Evolutionary conservation across 2,329 filamentous ascomycete genomes (phyloP), one percentile per base, ranked within the genome.

Genomic region (Monilinia aucupariae): DNA sequence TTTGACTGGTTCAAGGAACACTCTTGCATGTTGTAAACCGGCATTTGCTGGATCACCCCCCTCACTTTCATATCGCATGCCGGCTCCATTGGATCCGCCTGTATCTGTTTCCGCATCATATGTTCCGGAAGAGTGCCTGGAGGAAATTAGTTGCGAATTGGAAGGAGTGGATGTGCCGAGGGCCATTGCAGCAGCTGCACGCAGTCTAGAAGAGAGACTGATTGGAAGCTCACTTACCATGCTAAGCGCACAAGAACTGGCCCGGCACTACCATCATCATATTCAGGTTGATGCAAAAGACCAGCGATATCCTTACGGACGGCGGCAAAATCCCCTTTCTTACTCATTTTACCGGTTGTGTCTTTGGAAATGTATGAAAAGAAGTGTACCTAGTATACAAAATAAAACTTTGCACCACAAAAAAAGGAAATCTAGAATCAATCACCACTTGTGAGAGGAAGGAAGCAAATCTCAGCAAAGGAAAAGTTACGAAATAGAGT

Each of bases 241-340:
- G 85, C 85, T 48, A 87, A 77, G 15, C 85, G 81, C 62, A 87
- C 83, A 58, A 87, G 80, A 0, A 87, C 82, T 0, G 85, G 85
- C 1, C 84, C 85, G 37, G 83, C 82, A 63, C 81, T 85, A 22
- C 85, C 85, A 74, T 88, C 85, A 68, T 87, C 85, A 72, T 87
- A 87, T 66, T 78, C 82, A 27, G 85, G 84, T 71, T 86, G 82
- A 65, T 82, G 76, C 53, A 86, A 75, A 61, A 85, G 78, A 32
- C 48, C 37, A 22, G 45, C 48, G 22, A 61, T 61, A 45, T 61
- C 58, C 48, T 61, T 52, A 30, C 48, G 34, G 7, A 61, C 58
- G 47, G 80, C 78, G 52, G 81, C 81, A 68, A 89, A 81, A 76
- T 90, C 89, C 48, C 89, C 85, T 72, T 84, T 82, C 76, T 87